Evolutionary conservation across 192 early-diverging fungal genomes (phyloP).

Genomic region (Umbelopsis ramanniana): DNA sequence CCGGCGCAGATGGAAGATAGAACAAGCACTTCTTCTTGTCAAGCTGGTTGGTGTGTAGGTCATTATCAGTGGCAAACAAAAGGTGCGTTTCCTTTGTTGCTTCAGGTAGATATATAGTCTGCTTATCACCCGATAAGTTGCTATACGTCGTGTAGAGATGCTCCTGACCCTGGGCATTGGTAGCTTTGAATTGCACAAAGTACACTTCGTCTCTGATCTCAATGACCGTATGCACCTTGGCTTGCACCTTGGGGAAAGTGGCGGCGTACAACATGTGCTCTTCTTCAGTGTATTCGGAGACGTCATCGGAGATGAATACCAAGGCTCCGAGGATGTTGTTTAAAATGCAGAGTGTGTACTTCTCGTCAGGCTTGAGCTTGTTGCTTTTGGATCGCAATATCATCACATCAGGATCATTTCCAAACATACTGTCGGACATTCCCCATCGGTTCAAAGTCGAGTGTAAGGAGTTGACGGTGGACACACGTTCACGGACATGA

Average conservation of each 20-base stretch:
- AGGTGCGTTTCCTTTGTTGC: constrained; percentile 26
- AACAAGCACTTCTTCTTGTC: constrained; percentile 34
- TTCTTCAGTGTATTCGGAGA: constrained; percentile 31
- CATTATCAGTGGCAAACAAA: constrained; percentile 26
- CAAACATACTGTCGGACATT: constrained; percentile 53
- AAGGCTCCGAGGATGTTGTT: constrained; percentile 55
- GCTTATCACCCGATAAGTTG: constrained; percentile 43
- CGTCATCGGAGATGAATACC: constrained; percentile 55
- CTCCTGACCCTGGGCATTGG: background rate
- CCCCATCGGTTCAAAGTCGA: constrained; percentile 52
- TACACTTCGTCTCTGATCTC: constrained; percentile 42
- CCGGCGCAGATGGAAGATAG: constrained; percentile 40
- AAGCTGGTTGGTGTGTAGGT: constrained; percentile 25
- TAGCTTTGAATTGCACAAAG: constrained; percentile 35
- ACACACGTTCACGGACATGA: constrained; percentile 56
- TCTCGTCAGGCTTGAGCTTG: constrained; percentile 44
- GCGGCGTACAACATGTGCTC: constrained; percentile 43
- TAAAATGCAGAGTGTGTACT: constrained; percentile 46
- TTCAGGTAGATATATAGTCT: constrained; percentile 43
- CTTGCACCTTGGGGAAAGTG: constrained; percentile 42
- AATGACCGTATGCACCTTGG: constrained; percentile 22
- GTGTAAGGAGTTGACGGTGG: constrained; percentile 50
- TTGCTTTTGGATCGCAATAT: constrained; percentile 51
- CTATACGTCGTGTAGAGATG: constrained; percentile 38
- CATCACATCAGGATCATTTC: constrained; percentile 58